Percentiles rank a stretch among this genome's conserved stretches.
Evolutionary conservation across 106 monocot species (phyloP).

Genomic region (Platanthera guangdongensis): DNA sequence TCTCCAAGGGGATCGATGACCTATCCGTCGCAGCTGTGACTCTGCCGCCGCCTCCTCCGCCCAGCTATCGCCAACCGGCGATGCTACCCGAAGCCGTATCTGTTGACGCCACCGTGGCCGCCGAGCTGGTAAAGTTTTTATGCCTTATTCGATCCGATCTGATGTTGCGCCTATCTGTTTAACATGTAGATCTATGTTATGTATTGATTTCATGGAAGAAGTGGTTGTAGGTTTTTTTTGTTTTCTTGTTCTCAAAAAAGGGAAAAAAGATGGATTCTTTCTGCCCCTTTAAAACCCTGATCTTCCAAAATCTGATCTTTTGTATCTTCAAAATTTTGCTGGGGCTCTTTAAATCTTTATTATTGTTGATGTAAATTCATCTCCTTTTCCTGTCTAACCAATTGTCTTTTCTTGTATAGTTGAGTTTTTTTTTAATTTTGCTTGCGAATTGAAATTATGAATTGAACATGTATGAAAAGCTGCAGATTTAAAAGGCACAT

Average conservation of each 20-base stretch:
- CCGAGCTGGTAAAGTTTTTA: constrained; percentile 41
- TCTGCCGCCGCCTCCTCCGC: constrained; percentile 4
- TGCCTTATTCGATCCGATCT: neutral
- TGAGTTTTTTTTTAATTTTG: neutral
- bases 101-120: constrained; percentile 13
- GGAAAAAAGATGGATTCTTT: neutral
- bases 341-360: neutral
- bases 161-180: neutral
- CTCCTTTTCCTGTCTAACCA: neutral
- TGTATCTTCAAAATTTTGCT: neutral
- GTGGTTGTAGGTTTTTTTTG: neutral
- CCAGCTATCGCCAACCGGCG: constrained; percentile 6
- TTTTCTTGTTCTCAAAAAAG: constrained; percentile 1
- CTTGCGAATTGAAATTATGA: neutral
- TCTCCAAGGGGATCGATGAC: constrained; percentile 33
- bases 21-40: constrained; percentile 10
- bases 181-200: neutral
- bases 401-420: neutral
- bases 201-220: neutral
- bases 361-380: neutral
- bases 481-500: no score
- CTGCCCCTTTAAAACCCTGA: neutral
- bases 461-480: no score
- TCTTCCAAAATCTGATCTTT: neutral
- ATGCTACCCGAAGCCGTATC: neutral